These are phyloP conservation scores for Hippophae tibetana DNA, from an alignment of 306 rosid species.

Conservation along the genomic window DNA sequence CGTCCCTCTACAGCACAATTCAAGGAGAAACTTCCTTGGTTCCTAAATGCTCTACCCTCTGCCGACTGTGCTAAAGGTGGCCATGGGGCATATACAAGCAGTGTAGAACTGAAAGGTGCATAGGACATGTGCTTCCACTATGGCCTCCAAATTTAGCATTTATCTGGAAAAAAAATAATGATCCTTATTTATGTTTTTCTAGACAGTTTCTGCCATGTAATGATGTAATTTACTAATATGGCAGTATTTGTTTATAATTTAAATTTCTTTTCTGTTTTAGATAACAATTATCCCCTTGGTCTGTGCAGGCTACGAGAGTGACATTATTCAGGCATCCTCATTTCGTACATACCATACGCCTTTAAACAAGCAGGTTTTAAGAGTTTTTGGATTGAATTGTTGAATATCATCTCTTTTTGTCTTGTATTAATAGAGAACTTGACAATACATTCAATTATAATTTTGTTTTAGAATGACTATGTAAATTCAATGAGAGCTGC, in stretches of 20 bases:
- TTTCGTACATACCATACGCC: constrained; percentile 97
- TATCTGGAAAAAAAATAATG: too few relatives aligned
- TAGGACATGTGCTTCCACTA: constrained; percentile 18
- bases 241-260: background rate
- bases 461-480: constrained; percentile 52
- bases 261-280: background rate
- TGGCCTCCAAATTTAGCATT: constrained; percentile 4
- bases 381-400: background rate
- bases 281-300: background rate
- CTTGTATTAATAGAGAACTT: constrained; percentile 13
- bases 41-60: constrained; percentile 85
- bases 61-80: constrained; percentile 99
- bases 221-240: too few relatives aligned
- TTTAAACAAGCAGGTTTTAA: constrained; percentile 77
- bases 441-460: constrained; percentile 6
- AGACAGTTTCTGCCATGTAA: background rate
- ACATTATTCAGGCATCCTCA: constrained; percentile 78
- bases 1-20: constrained; percentile 83
- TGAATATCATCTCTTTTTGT: constrained; percentile 5
- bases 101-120: constrained; percentile 83
- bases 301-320: constrained; percentile 58
- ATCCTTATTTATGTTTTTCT: background rate
- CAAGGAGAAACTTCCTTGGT: constrained; percentile 90
- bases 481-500: constrained; percentile 94
- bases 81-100: constrained; percentile 94